phyloP scores from a whole-genome alignment of 768 basidiomycete species.

The Cystofilobasidium bisporidii region DNA sequence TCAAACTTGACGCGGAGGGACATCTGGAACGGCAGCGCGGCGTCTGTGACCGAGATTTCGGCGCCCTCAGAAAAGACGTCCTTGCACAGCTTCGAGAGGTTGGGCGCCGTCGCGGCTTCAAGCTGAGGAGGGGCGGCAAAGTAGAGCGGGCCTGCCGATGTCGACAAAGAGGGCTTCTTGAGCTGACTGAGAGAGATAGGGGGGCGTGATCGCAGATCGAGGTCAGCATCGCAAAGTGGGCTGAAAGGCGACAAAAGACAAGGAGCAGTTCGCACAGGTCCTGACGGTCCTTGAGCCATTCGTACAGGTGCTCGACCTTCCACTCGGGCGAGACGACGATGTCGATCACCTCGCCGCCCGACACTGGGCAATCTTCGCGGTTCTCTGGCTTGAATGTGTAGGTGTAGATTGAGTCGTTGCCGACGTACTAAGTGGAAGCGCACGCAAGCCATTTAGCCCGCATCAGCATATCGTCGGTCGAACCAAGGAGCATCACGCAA shows the following conservation, averaged over 20 bases:
- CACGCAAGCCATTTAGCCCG: too few relatives aligned
- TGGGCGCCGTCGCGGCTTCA: slow-evolving; percentile 78
- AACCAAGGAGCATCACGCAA: too few relatives aligned
- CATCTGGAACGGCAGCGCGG: slow-evolving; percentile 75
- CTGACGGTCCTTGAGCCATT: slow-evolving; percentile 73
- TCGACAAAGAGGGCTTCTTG: slow-evolving; percentile 83
- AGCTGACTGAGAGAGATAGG: slow-evolving; percentile 61
- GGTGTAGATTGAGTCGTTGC: slow-evolving; percentile 91
- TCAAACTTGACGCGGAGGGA: slow-evolving; percentile 40
- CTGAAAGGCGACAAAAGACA: neutral
- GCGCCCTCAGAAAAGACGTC: slow-evolving; percentile 70
- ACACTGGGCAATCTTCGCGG: slow-evolving; percentile 89
- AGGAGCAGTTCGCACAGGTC: slow-evolving; percentile 59
- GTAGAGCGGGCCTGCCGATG: slow-evolving; percentile 62
- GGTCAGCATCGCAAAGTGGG: too few relatives aligned
- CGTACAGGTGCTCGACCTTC: slow-evolving; percentile 79
- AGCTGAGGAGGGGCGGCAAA: slow-evolving; percentile 88
- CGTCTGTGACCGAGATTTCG: slow-evolving; percentile 80
- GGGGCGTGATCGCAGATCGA: too few relatives aligned
- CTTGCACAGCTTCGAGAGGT: slow-evolving; percentile 72
- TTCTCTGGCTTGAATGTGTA: slow-evolving; percentile 94
- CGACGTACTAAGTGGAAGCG: slow-evolving; percentile 98
- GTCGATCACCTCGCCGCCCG: slow-evolving; percentile 79
- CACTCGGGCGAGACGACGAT: slow-evolving; percentile 56
- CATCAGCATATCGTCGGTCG: too few relatives aligned